Conservation (phyloP, 139 green algal genomes). For the Pseudopediastrum boryanum region DNA sequence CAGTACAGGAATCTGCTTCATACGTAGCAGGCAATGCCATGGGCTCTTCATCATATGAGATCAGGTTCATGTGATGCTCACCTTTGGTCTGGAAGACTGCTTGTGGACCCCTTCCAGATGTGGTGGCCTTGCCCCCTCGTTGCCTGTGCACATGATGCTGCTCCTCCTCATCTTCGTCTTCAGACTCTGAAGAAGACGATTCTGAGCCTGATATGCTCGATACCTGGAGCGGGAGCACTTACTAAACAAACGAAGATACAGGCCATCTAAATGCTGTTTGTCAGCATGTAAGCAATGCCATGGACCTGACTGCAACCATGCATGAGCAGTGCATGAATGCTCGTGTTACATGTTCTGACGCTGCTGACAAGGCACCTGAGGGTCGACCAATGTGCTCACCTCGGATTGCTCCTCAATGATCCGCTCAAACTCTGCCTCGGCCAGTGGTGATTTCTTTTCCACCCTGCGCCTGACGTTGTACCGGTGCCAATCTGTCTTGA, state of each 20-base stretch:
- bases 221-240: constrained; percentile 46
- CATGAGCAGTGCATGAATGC: too few species aligned
- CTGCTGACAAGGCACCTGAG: too few species aligned
- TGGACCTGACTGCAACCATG: too few species aligned
- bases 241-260: too few species aligned
- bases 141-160: constrained; percentile 8
- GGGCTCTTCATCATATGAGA: too few species aligned
- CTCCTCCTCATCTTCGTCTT: constrained; percentile 44
- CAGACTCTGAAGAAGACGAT: constrained; percentile 17
- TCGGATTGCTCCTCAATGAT: constrained; percentile 55
- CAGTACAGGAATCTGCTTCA: too few species aligned
- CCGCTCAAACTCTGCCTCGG: constrained; percentile 67
- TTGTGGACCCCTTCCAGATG: constrained; percentile 27
- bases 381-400: constrained; percentile 51
- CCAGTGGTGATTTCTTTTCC: constrained; percentile 56
- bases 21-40: too few species aligned
- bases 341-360: too few species aligned
- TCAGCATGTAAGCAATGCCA: too few species aligned
- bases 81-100: constrained; percentile 40
- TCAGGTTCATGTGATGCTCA: constrained; percentile 6
- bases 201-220: constrained; percentile 74
- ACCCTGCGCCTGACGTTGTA: constrained; percentile 82
- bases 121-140: background rate
- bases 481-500: constrained; percentile 91
- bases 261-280: too few species aligned